A percentile compares a stretch with the other conserved stretches of the same genome.
Evolutionary conservation across 148 eudicot genomes (phyloP).

Genomic region (Limonium bicolor): DNA sequence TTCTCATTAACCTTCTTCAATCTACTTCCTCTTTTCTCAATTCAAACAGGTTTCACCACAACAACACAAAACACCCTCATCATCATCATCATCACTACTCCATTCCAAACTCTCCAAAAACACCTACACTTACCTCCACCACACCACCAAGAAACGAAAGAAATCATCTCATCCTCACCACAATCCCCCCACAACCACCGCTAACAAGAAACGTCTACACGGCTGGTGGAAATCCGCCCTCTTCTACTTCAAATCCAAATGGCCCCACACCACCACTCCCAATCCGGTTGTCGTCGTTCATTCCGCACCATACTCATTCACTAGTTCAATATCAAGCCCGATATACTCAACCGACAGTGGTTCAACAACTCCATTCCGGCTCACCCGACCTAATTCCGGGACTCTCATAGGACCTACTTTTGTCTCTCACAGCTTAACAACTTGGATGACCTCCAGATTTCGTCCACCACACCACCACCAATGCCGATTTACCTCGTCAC

Average conservation of each 20-base stretch:
- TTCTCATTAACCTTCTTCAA: background rate
- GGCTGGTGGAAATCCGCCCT: constrained; percentile 72
- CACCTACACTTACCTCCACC: constrained; percentile 11
- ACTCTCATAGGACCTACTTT: constrained; percentile 39
- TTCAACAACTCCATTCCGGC: constrained; percentile 34
- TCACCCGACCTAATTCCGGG: constrained; percentile 42
- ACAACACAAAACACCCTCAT: constrained; percentile 6
- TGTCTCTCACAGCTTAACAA: constrained; percentile 56
- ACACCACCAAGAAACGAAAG: constrained; percentile 14
- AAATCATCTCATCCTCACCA: constrained; percentile 6
- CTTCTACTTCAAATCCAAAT: constrained; percentile 33
- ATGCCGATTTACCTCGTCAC: constrained; percentile 82
- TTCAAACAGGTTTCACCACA: constrained; percentile 40
- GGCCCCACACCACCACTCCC: constrained; percentile 12
- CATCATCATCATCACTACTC: constrained; percentile 23
- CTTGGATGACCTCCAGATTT: constrained; percentile 31
- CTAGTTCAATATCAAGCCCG: constrained; percentile 48
- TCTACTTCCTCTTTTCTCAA: background rate
- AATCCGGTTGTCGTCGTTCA: background rate
- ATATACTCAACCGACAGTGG: constrained; percentile 63
- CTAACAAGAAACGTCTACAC: too few relatives aligned
- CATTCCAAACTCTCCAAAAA: constrained; percentile 74
- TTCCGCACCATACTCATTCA: background rate
- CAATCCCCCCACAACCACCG: background rate
- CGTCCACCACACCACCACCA: constrained; percentile 23